phyloP scores from a whole-genome alignment of 139 green algal genomes.

The Gonium pectorale region DNA sequence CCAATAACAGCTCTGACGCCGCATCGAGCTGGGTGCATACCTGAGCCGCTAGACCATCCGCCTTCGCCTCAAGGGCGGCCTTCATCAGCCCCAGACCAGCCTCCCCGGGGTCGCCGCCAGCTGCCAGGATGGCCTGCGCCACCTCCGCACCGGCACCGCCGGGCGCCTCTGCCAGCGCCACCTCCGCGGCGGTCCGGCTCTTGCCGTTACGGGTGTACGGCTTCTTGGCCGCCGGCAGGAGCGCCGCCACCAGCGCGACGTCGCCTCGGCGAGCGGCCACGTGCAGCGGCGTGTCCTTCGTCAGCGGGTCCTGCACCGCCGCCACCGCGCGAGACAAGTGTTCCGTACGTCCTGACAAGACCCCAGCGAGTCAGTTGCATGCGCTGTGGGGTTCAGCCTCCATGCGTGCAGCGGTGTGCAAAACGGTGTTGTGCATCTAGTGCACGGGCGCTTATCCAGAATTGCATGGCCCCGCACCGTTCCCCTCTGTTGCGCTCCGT shows the following conservation, averaged over 20 bases:
- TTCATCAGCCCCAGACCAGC: slow-evolving; percentile 8
- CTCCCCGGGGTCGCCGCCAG: slow-evolving; percentile 30
- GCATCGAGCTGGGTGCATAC: no score
- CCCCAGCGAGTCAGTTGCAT: no score
- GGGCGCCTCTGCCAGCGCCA: slow-evolving; percentile 3
- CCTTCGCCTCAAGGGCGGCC: slow-evolving; percentile 24
- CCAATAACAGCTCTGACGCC: no score
- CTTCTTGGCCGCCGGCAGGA: slow-evolving; percentile 4
- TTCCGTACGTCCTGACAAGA: no score
- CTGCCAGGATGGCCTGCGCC: slow-evolving; percentile 14
- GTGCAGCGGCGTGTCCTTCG: slow-evolving; percentile 27
- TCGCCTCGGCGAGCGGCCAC: not conserved
- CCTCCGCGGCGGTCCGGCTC: not conserved
- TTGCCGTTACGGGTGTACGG: not conserved
- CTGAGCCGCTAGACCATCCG: slow-evolving; percentile 2
- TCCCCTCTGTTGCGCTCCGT: no score
- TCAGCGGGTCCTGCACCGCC: not conserved
- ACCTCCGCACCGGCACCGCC: not conserved
- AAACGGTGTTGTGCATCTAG: no score
- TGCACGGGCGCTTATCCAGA: no score
- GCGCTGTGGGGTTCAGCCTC: no score
- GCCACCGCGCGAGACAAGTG: no score
- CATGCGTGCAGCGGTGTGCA: no score
- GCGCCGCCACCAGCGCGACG: not conserved
- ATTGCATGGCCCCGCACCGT: no score